Percentiles rank a stretch among this genome's conserved stretches.
phyloP scores from a whole-genome alignment of 441 rosid species.

The Pelargonium cotyledonis region DNA sequence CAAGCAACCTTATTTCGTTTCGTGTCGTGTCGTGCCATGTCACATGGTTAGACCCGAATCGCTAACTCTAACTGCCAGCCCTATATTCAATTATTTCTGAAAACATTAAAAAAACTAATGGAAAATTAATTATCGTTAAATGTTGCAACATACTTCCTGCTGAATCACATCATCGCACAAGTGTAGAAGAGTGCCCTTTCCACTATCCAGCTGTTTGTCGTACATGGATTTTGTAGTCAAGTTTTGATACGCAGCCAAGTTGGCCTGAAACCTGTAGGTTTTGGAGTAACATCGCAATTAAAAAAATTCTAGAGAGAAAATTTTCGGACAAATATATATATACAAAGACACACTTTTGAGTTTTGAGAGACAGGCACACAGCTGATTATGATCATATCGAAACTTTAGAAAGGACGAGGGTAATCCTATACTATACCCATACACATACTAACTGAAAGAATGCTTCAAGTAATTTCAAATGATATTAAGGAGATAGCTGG shows the following conservation, averaged over 20 bases:
- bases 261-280: slow-evolving; percentile 40
- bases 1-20: too few relatives aligned
- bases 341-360: too few relatives aligned
- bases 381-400: background rate
- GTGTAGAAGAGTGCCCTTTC: slow-evolving; percentile 77
- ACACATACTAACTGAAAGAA: too few relatives aligned
- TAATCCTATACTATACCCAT: too few relatives aligned
- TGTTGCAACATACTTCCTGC: slow-evolving; percentile 46
- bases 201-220: slow-evolving; percentile 78
- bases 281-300: slow-evolving; percentile 5
- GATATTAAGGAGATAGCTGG: too few relatives aligned
- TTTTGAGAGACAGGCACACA: background rate
- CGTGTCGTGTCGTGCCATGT: too few relatives aligned
- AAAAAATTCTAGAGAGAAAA: background rate
- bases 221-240: slow-evolving; percentile 48
- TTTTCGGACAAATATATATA: background rate
- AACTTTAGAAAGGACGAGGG: too few relatives aligned
- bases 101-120: background rate
- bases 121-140: background rate
- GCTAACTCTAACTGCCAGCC: too few relatives aligned
- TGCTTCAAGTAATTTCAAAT: too few relatives aligned
- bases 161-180: slow-evolving; percentile 77
- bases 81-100: too few relatives aligned
- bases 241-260: slow-evolving; percentile 45
- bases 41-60: too few relatives aligned